A percentile compares a stretch with the other conserved stretches of the same genome.
Evolutionary conservation across 2,329 filamentous ascomycete species (phyloP).

Genomic region (Ilyonectria destructans): DNA sequence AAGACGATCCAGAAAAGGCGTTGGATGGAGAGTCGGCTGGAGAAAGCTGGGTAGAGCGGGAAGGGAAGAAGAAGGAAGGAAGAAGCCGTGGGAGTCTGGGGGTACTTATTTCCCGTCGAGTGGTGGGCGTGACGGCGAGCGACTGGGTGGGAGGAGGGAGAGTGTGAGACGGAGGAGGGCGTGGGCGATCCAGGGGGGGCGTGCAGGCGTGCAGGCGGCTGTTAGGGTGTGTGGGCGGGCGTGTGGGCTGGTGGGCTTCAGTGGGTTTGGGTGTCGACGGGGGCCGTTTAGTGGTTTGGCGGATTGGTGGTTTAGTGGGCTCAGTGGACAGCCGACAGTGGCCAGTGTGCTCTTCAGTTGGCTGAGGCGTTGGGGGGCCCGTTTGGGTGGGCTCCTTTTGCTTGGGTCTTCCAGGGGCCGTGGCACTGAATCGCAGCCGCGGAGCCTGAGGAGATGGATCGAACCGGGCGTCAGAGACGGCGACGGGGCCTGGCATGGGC

Average conservation of each 20-base stretch:
- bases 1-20: conserved; percentile 55
- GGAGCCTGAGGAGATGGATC: conserved; percentile 15
- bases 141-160: conserved; percentile 20
- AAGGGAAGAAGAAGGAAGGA: conserved; percentile 51
- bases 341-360: not conserved
- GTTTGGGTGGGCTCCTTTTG: not conserved
- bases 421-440: conserved; percentile 18
- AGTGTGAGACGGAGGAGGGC: conserved; percentile 32
- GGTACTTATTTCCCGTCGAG: conserved; percentile 61
- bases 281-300: conserved; percentile 17
- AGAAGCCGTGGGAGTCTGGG: conserved; percentile 52
- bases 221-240: conserved; percentile 27
- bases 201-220: conserved; percentile 9
- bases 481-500: not conserved
- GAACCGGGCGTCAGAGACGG: no score
- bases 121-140: conserved; percentile 26
- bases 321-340: conserved; percentile 11
- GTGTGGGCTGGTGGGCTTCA: conserved; percentile 17
- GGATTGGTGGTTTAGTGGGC: conserved; percentile 4
- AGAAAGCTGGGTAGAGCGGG: conserved; percentile 53
- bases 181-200: conserved; percentile 20
- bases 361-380: conserved; percentile 1
- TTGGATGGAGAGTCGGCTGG: conserved; percentile 52
- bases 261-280: conserved; percentile 18
- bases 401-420: not conserved